Evolutionary conservation across 2,329 filamentous ascomycete species (phyloP).

Genomic region (Colletotrichum zoysiae): DNA sequence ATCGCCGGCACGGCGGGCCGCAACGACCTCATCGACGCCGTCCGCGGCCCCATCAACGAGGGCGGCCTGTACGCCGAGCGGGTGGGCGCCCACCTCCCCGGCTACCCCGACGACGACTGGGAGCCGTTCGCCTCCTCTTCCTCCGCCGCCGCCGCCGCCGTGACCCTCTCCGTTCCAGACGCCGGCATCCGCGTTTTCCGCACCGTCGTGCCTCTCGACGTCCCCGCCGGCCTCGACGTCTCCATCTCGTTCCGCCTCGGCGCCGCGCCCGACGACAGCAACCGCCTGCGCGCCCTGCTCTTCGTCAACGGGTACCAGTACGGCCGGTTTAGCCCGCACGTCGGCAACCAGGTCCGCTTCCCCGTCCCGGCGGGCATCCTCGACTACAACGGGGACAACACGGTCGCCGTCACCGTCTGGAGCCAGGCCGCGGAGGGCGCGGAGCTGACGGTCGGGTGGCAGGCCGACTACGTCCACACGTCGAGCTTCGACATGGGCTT

Average conservation of each 20-base stretch:
- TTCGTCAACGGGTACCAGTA: conserved; percentile 77
- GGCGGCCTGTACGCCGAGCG: conserved; percentile 70
- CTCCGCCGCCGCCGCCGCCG: conserved; percentile 46
- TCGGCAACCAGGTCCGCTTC: conserved; percentile 71
- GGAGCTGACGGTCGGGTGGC: conserved; percentile 62
- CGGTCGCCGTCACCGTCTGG: conserved; percentile 70
- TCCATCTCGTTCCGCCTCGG: conserved; percentile 68
- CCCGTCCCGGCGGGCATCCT: conserved; percentile 71
- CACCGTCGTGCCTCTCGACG: conserved; percentile 61
- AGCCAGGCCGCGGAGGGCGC: conserved; percentile 67
- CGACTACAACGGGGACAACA: conserved; percentile 70
- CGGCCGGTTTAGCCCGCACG: conserved; percentile 69
- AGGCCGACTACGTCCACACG: conserved; percentile 65
- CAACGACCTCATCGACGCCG: conserved; percentile 64
- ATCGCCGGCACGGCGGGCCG: conserved; percentile 69
- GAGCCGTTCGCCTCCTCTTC: conserved; percentile 44
- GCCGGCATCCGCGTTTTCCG: conserved; percentile 69
- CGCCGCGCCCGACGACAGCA: conserved; percentile 55
- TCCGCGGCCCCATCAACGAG: conserved; percentile 68
- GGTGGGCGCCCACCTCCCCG: conserved; percentile 70
- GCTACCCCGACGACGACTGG: conserved; percentile 64
- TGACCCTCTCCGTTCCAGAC: conserved; percentile 56
- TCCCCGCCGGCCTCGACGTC: conserved; percentile 66
- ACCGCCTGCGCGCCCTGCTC: conserved; percentile 63
- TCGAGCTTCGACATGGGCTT: conserved; percentile 66